These are phyloP conservation scores for Aspergillus glaucus DNA, from an alignment of 2,329 filamentous ascomycete species.

Conservation along the genomic window DNA sequence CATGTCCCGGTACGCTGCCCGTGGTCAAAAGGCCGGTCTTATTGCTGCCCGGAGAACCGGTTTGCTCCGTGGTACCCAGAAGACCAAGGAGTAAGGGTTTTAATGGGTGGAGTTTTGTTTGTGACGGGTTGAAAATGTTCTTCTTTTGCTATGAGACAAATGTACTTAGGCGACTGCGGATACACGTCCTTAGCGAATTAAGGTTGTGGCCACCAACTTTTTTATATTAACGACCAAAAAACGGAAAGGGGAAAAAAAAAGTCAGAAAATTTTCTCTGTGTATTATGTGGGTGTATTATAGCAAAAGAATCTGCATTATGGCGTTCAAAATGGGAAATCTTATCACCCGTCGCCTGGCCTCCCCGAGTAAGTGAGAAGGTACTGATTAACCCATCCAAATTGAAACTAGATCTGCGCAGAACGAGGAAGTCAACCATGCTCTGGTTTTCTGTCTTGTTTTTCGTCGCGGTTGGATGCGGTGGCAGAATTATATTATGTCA, in stretches of 20 bases:
- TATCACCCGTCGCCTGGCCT: too few relatives aligned
- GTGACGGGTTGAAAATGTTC: constrained; percentile 36
- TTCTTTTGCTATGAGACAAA: constrained; percentile 37
- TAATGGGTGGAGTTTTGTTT: constrained; percentile 58
- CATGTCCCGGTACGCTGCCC: constrained; percentile 94
- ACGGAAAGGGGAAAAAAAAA: not conserved
- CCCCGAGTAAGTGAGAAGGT: too few relatives aligned
- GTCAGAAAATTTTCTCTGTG: not conserved
- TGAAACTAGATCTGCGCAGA: too few relatives aligned
- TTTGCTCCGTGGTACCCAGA: constrained; percentile 99
- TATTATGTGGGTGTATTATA: not conserved
- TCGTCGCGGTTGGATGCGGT: too few relatives aligned
- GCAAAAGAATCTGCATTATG: not conserved
- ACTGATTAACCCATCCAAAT: too few relatives aligned
- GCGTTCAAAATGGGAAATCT: not conserved
- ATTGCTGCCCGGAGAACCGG: constrained; percentile 99
- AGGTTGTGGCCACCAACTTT: constrained; percentile 35
- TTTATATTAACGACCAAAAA: constrained; percentile 24
- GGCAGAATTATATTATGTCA: too few relatives aligned
- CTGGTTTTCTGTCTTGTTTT: too few relatives aligned
- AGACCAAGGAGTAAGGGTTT: constrained; percentile 88
- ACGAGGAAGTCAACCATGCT: too few relatives aligned
- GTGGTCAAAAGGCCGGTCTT: constrained; percentile 99
- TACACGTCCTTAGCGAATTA: constrained; percentile 35
- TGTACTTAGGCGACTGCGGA: constrained; percentile 38